Conservation (phyloP, 2,329 filamentous ascomycete species). For the Mycogone perniciosa region DNA sequence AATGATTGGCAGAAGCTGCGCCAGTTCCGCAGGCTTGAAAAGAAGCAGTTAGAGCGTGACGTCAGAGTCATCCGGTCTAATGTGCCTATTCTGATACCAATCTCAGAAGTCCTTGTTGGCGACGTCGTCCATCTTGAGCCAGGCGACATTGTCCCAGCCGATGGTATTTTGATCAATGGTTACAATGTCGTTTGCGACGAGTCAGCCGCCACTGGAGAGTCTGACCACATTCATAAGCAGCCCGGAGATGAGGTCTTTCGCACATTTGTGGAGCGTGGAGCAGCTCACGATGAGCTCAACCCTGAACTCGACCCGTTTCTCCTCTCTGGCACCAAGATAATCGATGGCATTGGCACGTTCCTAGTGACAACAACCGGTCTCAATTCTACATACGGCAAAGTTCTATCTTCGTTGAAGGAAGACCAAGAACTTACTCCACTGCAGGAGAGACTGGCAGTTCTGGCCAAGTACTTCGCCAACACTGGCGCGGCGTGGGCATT, state of each 20-base stretch:
- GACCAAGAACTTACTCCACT: conserved; percentile 48
- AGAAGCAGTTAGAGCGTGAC: conserved; percentile 55
- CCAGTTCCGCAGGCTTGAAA: conserved; percentile 59
- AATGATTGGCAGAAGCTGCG: conserved; percentile 66
- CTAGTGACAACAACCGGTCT: conserved; percentile 49
- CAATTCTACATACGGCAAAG: conserved; percentile 48
- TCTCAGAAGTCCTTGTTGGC: conserved; percentile 62
- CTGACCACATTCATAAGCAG: conserved; percentile 64
- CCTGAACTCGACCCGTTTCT: conserved; percentile 56
- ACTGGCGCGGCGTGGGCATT: conserved; percentile 57
- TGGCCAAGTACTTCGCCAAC: conserved; percentile 31
- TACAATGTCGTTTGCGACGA: conserved; percentile 58
- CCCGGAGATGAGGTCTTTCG: conserved; percentile 49
- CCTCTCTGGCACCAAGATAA: conserved; percentile 48
- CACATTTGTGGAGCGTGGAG: conserved; percentile 35
- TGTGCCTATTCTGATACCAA: conserved; percentile 54
- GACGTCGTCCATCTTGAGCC: conserved; percentile 64
- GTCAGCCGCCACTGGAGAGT: conserved; percentile 68
- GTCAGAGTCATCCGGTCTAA: conserved; percentile 63
- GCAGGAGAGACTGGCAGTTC: conserved; percentile 44
- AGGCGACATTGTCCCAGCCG: conserved; percentile 64
- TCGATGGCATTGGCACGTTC: conserved; percentile 42
- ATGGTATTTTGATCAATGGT: conserved; percentile 60
- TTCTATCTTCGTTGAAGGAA: conserved; percentile 48
- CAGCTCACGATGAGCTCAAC: conserved; percentile 24